Conservation (phyloP, 305 asterid genomes). For the Fraxinus platypoda region DNA sequence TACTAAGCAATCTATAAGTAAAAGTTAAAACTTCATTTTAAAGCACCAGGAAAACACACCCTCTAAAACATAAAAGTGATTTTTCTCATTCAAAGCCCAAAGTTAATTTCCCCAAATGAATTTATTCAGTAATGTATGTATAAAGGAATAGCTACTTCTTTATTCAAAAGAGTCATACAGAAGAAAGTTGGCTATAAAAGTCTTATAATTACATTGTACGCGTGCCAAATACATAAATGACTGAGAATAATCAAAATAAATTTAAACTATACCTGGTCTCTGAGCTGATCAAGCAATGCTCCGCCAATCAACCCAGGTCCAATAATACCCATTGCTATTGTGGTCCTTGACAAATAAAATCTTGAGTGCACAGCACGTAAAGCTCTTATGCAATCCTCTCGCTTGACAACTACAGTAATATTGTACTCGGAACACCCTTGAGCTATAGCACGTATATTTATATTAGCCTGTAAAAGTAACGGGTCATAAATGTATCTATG, state of each 20-base stretch:
- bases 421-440: neutral
- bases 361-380: neutral
- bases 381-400: neutral
- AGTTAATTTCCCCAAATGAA: neutral
- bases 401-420: neutral
- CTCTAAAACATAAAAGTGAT: neutral
- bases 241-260: neutral
- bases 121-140: neutral
- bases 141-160: neutral
- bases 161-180: neutral
- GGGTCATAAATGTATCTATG: neutral
- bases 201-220: neutral
- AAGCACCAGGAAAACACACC: neutral
- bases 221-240: neutral
- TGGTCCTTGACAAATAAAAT: neutral
- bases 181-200: neutral
- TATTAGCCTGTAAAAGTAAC: neutral
- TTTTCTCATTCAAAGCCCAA: neutral
- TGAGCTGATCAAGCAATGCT: neutral
- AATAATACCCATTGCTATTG: neutral
- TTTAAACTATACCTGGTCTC: neutral
- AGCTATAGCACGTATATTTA: neutral
- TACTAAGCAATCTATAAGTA: neutral
- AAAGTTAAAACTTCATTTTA: neutral
- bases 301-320: neutral